Percentiles rank a stretch among this genome's conserved stretches.
Conservation (phyloP, 148 eudicot genomes). For the Chenopodium suecicum region DNA sequence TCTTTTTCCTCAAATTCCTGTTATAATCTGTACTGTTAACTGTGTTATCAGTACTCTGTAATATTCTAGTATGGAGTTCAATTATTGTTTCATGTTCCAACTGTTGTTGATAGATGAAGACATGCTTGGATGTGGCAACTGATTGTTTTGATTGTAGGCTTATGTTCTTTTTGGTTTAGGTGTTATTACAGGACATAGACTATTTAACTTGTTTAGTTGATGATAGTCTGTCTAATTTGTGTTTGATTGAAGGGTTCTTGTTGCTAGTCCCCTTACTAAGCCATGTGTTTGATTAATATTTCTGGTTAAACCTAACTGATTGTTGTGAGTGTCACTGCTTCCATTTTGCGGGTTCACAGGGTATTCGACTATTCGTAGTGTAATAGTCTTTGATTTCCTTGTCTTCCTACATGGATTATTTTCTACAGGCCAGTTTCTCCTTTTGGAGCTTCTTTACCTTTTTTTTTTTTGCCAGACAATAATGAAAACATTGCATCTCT, state of each 20-base stretch:
- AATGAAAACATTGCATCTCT: background rate
- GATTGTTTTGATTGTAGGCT: background rate
- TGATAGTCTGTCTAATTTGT: background rate
- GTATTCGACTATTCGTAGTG: background rate
- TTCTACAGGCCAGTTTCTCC: background rate
- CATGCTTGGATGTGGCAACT: background rate
- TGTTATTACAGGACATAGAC: background rate
- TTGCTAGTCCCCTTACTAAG: too few relatives aligned
- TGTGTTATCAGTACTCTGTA: background rate
- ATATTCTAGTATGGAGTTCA: background rate
- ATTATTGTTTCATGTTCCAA: constrained; percentile 2
- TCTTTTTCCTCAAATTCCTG: background rate
- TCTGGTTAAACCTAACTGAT: constrained; percentile 4
- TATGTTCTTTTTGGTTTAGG: background rate
- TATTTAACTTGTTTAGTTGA: background rate
- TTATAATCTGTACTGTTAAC: background rate
- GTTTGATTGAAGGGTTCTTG: background rate
- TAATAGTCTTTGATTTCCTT: background rate
- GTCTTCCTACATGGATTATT: background rate
- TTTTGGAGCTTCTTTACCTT: background rate
- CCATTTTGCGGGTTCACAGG: background rate
- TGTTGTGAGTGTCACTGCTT: background rate
- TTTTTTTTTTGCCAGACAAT: too few relatives aligned
- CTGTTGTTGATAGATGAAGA: background rate
- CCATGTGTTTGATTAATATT: too few relatives aligned